Conservation (phyloP, 1,284 basidiomycete species). For the Marasmius oreades region DNA sequence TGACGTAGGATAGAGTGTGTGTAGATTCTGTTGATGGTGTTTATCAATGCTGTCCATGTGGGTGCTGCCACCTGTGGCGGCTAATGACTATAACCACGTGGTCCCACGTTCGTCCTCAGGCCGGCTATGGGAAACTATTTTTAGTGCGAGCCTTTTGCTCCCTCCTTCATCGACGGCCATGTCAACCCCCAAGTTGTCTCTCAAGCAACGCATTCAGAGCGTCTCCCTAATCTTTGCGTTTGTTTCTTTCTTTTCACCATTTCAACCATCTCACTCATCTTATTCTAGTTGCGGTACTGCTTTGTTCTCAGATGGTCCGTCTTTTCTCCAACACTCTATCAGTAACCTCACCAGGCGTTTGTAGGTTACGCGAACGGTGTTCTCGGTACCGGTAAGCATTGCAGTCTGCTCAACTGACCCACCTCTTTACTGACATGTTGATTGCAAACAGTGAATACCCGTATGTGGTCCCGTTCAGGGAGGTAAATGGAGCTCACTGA, state of each 20-base stretch:
- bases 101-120: too few species aligned
- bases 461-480: constrained; percentile 33
- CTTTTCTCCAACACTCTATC: not conserved
- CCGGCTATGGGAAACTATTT: too few species aligned
- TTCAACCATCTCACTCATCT: not conserved
- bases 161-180: constrained; percentile 11
- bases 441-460: constrained; percentile 49
- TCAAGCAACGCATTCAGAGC: constrained; percentile 38
- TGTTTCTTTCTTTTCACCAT: constrained; percentile 24
- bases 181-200: constrained; percentile 13
- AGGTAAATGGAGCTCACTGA: not conserved
- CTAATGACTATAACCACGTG: too few species aligned
- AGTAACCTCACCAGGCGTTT: constrained; percentile 7
- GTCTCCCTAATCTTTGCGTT: constrained; percentile 80
- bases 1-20: too few species aligned
- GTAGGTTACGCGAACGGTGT: constrained; percentile 80
- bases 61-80: too few species aligned
- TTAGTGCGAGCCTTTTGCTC: too few species aligned
- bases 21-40: too few species aligned
- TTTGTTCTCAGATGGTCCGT: constrained; percentile 81
- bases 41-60: too few species aligned
- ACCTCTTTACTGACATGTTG: not conserved
- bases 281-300: constrained; percentile 72
- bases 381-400: constrained; percentile 65
- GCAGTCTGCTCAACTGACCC: constrained; percentile 15